A percentile compares a stretch with the other conserved stretches of the same genome.
Evolutionary conservation across 2,329 filamentous ascomycete genomes (phyloP).

Genomic region (Fusarium buxicola): DNA sequence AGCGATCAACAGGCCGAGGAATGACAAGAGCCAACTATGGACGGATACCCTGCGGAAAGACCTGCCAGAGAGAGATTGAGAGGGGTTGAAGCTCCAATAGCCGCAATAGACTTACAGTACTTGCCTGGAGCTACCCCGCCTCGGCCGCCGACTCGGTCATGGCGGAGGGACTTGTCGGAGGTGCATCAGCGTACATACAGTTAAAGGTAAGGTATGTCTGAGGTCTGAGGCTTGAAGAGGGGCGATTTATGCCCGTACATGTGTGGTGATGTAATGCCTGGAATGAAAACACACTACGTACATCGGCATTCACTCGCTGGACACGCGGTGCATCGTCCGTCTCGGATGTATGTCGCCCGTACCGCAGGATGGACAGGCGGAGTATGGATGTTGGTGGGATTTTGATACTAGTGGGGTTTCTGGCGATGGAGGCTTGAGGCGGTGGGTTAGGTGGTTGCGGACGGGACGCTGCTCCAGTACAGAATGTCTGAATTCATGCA

Average conservation of each 20-base stretch:
- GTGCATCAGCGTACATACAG: slow-evolving; percentile 16
- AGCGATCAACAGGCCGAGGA: slow-evolving; percentile 10
- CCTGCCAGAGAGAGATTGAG: slow-evolving; percentile 14
- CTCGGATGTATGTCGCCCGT: slow-evolving; percentile 4
- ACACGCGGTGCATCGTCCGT: background rate
- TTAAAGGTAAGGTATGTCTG: slow-evolving; percentile 14
- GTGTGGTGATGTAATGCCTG: slow-evolving; percentile 27
- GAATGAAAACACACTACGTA: slow-evolving; percentile 18
- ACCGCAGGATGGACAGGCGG: background rate
- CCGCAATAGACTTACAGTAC: background rate
- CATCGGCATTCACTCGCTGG: slow-evolving; percentile 3
- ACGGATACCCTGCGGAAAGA: slow-evolving; percentile 10
- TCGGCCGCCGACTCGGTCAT: slow-evolving; percentile 23
- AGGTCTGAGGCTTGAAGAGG: slow-evolving; percentile 14
- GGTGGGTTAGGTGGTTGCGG: background rate
- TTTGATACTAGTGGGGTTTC: slow-evolving; percentile 4
- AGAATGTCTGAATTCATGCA: slow-evolving; percentile 5
- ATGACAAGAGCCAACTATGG: slow-evolving; percentile 14
- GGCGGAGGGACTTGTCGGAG: slow-evolving; percentile 9
- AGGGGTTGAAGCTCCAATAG: slow-evolving; percentile 9
- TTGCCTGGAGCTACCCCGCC: slow-evolving; percentile 4
- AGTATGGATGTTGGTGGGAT: slow-evolving; percentile 2
- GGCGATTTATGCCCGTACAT: slow-evolving; percentile 5
- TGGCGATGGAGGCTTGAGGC: slow-evolving; percentile 9
- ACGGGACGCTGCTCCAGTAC: background rate